phyloP scores from a whole-genome alignment of 352 stramenopile species.

The Pythium vanterpoolii region DNA sequence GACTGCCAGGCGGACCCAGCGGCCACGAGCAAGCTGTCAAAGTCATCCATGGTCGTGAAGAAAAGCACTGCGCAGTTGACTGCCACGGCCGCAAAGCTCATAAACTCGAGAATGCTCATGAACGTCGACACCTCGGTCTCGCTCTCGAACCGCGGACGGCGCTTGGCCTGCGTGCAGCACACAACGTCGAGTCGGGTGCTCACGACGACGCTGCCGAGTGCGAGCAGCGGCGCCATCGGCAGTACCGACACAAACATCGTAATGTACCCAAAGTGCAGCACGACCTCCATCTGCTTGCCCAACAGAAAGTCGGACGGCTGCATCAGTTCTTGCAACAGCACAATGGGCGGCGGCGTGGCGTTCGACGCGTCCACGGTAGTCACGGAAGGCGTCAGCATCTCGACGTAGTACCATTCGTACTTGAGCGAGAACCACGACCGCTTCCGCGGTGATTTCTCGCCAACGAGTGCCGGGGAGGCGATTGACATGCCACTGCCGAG shows the following conservation, averaged over 20 bases:
- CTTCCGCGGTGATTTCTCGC: neutral
- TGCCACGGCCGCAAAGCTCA: constrained; percentile 85
- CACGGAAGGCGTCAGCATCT: constrained; percentile 19
- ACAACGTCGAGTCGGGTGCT: constrained; percentile 85
- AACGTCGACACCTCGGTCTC: constrained; percentile 90
- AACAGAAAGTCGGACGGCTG: constrained; percentile 63
- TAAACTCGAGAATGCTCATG: constrained; percentile 87
- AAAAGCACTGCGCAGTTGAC: constrained; percentile 78
- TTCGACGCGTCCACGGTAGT: neutral
- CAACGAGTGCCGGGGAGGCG: too few species aligned
- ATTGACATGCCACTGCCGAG: constrained; percentile 8
- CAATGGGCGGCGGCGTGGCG: constrained; percentile 31
- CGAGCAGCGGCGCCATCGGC: constrained; percentile 84
- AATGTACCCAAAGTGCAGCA: constrained; percentile 92
- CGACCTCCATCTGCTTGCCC: constrained; percentile 75
- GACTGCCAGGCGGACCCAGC: neutral
- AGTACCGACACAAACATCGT: constrained; percentile 94
- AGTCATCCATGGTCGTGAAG: constrained; percentile 60
- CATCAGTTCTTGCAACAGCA: constrained; percentile 74
- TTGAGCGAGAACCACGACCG: constrained; percentile 25
- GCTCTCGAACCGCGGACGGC: constrained; percentile 69
- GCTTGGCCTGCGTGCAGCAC: constrained; percentile 72
- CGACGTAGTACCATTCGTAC: constrained; percentile 60
- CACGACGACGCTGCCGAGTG: constrained; percentile 84
- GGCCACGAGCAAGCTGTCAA: constrained; percentile 48